Evolutionary conservation across 148 eudicot species (phyloP).

Genomic region (Pharnaceum exiguum): DNA sequence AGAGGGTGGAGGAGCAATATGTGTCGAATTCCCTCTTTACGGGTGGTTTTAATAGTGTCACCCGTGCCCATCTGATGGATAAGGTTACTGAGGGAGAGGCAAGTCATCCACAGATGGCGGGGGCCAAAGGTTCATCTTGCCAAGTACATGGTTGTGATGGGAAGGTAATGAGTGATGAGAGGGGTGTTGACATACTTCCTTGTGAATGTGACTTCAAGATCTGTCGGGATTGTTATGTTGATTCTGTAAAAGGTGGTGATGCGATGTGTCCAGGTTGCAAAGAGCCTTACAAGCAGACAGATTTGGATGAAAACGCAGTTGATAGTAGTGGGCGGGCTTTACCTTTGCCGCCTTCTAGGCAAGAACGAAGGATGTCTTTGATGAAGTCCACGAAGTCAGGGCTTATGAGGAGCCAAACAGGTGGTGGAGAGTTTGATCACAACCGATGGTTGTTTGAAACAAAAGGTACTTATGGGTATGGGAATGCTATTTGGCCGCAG

Average conservation of each 20-base stretch:
- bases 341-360: slow-evolving; percentile 64
- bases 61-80: slow-evolving; percentile 95
- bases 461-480: slow-evolving; percentile 93
- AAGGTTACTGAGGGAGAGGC: slow-evolving; percentile 83
- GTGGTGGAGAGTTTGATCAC: slow-evolving; percentile 70
- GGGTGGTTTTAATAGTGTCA: slow-evolving; percentile 86
- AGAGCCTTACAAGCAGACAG: slow-evolving; percentile 69
- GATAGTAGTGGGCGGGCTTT: slow-evolving; percentile 31
- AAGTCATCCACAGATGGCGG: slow-evolving; percentile 96
- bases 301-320: slow-evolving; percentile 58
- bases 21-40: slow-evolving; percentile 86
- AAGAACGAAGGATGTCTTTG: slow-evolving; percentile 79
- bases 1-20: slow-evolving; percentile 92
- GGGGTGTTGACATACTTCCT: slow-evolving; percentile 85
- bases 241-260: slow-evolving; percentile 77
- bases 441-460: slow-evolving; percentile 96
- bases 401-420: slow-evolving; percentile 52
- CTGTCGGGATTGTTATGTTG: slow-evolving; percentile 82
- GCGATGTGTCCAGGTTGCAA: slow-evolving; percentile 92
- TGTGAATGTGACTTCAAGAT: slow-evolving; percentile 98
- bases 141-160: slow-evolving; percentile 83
- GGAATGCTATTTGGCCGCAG: slow-evolving; percentile 94
- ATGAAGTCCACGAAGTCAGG: slow-evolving; percentile 72
- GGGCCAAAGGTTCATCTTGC: slow-evolving; percentile 83
- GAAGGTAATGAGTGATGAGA: slow-evolving; percentile 86